Evolutionary conservation across 2,329 filamentous ascomycete species (phyloP), one percentile per base, ranked within the genome.

Genomic region (Bipolaris sorokiniana): DNA sequence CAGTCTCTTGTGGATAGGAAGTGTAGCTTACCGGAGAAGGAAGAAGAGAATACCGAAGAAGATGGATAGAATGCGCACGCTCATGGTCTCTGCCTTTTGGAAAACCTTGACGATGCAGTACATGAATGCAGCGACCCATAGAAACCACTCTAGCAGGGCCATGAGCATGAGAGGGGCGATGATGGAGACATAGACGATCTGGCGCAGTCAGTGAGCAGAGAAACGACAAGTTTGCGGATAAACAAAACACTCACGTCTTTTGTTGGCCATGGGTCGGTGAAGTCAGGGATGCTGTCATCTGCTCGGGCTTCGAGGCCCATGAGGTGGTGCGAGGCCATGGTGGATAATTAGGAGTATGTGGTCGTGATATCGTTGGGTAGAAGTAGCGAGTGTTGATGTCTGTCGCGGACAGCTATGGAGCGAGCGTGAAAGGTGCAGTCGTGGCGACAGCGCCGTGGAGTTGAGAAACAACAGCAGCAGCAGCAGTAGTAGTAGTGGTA

Each of bases 41-140:
- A 87, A 83, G 76, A 98, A 97, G 9, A 89, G 71, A 51, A 89
- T 71, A 45, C 88, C 89, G 67, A 97, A 88, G 18, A 93, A 67
- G 7, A 93, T 78, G n/a, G 92, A 89, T 47, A 98, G 81, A 5
- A 93, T 76, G 58, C 86, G 86, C 59, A 96, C 90, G 41, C 89
- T 92, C 87, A 90, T 92, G 72, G 92, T 90, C 68, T 96, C 91
- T 18, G 94, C 92, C 76, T 98, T 98, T 63, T 86, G 82, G 69
- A 90, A 97, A 28, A 94, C 92, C 75, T 97, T 97, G 71, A 87
- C 80, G 1, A 97, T 81, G 73, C 94, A 98, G 78, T 97, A 98
- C 61, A 95, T 74, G 73, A 98, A 98, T 3, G 94, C 92, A n/a
- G 90, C 87, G 38, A 98, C 83, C 92, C 93, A 97, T 13, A 98